Evolutionary conservation across 139 green algal genomes (phyloP), one percentile per base, ranked within the genome.

Genomic region (Closterium sp.): DNA sequence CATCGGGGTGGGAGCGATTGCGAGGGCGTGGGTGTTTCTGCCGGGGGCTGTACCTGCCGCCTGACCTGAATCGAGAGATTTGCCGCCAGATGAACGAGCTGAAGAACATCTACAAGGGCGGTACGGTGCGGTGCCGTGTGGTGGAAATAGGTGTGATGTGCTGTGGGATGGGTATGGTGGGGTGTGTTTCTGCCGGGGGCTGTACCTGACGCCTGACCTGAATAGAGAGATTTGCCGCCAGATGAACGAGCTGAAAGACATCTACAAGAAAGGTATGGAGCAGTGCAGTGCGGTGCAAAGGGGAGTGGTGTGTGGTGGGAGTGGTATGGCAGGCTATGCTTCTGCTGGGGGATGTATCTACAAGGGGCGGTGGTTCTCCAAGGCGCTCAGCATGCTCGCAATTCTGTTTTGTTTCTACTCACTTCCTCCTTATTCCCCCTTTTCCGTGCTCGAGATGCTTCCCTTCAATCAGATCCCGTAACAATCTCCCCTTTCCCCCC

Each of bases 31-130:
- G 31, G 42, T 30, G 29, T 4, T 85, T 91, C 21, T 85, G 38
- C 29, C 50, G 50, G 13, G 28, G 21, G 21, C 31, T 89, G 91
- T 93, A 93, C 31, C 28, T 45, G 22, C 89, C 34, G 6, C 91
- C 91, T 13, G 89, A 94, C 21, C 50, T 94, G 11, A 94, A 94
- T 45, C 9, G 6, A 2, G 28, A 91, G 11, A 89, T 93, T 11
- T 42, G 19, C n/a, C 19, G 21, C 70, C 89, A 32, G 21, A 50
- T 93, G 27, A 88, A 13, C 29, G 88, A 93, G 91, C 88, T 93
- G 7, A 86, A 91, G 70, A 88, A 93, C 91, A 93, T 93, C 38
- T 93, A 93, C 73, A 86, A 32, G 22, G 91, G 92, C 90, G 91
- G 90, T 92, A 90, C 9, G 88, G 30, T 4, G 32, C 13, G 86